phyloP scores from a whole-genome alignment of 257 asterid species.

The Cordia subcordata region DNA sequence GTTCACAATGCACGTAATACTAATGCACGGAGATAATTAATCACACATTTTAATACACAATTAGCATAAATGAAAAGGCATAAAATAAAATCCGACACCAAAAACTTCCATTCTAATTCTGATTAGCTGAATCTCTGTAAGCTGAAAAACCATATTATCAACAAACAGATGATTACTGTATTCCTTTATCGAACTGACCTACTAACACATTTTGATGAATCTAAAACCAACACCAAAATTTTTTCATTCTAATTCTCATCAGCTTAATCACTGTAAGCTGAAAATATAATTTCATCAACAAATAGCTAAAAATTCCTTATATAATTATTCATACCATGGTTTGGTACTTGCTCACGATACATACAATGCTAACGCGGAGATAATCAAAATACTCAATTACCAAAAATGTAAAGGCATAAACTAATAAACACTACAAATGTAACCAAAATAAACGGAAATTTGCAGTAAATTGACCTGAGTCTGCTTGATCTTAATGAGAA shows the following conservation, averaged over 20 bases:
- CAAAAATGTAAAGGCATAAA: background rate
- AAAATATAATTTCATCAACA: background rate
- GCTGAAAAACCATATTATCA: too few relatives aligned
- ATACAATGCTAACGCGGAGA: background rate
- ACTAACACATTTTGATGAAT: background rate
- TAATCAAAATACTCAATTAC: too few relatives aligned
- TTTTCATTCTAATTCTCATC: background rate
- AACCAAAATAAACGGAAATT: background rate
- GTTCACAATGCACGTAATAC: too few relatives aligned
- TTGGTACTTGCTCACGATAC: background rate
- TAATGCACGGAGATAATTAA: too few relatives aligned
- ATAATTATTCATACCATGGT: too few relatives aligned
- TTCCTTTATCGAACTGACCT: too few relatives aligned
- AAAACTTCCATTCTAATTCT: too few relatives aligned
- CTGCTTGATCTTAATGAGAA: constrained; percentile 63
- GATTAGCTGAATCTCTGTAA: too few relatives aligned
- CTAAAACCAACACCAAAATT: background rate
- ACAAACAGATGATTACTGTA: too few relatives aligned
- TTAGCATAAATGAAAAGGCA: too few relatives aligned
- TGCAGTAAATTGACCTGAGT: constrained; percentile 45
- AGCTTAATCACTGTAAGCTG: background rate
- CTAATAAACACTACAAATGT: background rate
- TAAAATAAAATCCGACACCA: too few relatives aligned
- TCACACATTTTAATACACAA: too few relatives aligned
- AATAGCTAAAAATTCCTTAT: background rate